Percentiles rank a stretch among this genome's conserved stretches.
These are phyloP conservation scores for Geotrichum candidum DNA, from an alignment of 1,139 yeast species.

Conservation along the genomic window DNA sequence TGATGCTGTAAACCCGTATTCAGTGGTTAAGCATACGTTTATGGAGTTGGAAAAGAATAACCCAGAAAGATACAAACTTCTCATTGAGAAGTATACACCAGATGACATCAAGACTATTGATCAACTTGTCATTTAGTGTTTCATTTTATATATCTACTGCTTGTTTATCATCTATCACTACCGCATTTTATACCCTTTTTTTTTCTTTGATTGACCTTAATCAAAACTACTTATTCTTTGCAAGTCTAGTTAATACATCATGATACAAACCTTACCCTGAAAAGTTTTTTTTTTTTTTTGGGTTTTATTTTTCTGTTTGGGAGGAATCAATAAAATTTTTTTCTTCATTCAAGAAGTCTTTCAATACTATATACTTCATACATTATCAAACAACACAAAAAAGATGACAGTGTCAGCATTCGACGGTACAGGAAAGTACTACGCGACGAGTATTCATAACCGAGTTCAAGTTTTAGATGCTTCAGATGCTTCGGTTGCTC, in stretches of 20 bases:
- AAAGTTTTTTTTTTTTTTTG: not conserved
- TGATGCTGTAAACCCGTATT: slow-evolving; percentile 63
- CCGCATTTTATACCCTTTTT: not conserved
- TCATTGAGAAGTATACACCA: slow-evolving; percentile 30
- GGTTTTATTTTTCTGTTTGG: not conserved
- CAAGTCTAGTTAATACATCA: slow-evolving; percentile 23
- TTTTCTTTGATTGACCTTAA: not conserved
- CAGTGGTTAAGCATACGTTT: slow-evolving; percentile 43
- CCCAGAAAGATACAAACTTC: slow-evolving; percentile 28
- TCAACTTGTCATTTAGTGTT: slow-evolving; percentile 1
- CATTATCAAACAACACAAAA: not conserved
- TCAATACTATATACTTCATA: not conserved
- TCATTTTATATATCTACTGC: not conserved
- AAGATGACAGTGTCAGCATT: not conserved
- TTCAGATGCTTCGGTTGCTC: not conserved
- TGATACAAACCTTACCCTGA: not conserved
- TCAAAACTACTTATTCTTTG: slow-evolving; percentile 39
- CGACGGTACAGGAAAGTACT: not conserved
- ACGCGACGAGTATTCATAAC: not conserved
- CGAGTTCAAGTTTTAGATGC: not conserved
- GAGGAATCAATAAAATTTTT: not conserved
- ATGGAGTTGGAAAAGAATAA: slow-evolving; percentile 30
- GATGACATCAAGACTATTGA: slow-evolving; percentile 33
- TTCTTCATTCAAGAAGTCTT: not conserved
- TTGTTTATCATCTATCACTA: too few species aligned